A percentile compares a stretch with the other conserved stretches of the same genome.
Evolutionary conservation across 805 yeast species (phyloP).

Genomic region (Kuraishia borneana): DNA sequence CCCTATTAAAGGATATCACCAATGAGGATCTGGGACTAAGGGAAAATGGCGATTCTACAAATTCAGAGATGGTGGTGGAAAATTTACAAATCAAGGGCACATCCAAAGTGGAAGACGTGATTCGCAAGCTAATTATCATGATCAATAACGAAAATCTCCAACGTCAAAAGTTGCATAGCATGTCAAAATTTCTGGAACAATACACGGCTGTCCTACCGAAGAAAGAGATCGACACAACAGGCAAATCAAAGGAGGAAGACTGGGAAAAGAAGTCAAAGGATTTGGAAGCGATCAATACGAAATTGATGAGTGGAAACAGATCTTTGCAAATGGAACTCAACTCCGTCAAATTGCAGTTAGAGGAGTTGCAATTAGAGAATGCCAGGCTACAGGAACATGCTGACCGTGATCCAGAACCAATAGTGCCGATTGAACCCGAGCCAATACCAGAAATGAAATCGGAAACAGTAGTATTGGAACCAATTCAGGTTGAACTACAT

Average conservation of each 20-base stretch:
- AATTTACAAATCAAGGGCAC: slow-evolving; percentile 51
- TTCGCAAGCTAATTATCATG: slow-evolving; percentile 41
- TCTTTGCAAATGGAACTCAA: not conserved
- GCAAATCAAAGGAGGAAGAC: not conserved
- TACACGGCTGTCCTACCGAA: slow-evolving; percentile 19
- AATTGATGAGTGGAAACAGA: not conserved
- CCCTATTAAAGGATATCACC: slow-evolving; percentile 10
- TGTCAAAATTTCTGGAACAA: slow-evolving; percentile 41
- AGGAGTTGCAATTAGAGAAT: too few relatives aligned
- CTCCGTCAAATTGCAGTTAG: too few relatives aligned
- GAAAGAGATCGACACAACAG: not conserved
- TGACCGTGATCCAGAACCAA: too few relatives aligned
- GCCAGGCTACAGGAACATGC: too few relatives aligned
- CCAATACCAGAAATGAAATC: too few relatives aligned
- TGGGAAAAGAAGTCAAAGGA: not conserved
- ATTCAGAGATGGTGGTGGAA: slow-evolving; percentile 27
- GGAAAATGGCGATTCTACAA: slow-evolving; percentile 15
- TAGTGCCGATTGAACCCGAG: too few relatives aligned
- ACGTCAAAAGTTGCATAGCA: slow-evolving; percentile 39
- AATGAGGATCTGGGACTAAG: slow-evolving; percentile 41
- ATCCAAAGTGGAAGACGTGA: slow-evolving; percentile 41
- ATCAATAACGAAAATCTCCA: slow-evolving; percentile 50
- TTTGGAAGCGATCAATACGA: not conserved
- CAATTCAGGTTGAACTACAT: not conserved
- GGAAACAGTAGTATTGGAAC: too few relatives aligned